phyloP scores from a whole-genome alignment of 192 early-diverging fungal species.

The Entomortierella beljakovae region DNA sequence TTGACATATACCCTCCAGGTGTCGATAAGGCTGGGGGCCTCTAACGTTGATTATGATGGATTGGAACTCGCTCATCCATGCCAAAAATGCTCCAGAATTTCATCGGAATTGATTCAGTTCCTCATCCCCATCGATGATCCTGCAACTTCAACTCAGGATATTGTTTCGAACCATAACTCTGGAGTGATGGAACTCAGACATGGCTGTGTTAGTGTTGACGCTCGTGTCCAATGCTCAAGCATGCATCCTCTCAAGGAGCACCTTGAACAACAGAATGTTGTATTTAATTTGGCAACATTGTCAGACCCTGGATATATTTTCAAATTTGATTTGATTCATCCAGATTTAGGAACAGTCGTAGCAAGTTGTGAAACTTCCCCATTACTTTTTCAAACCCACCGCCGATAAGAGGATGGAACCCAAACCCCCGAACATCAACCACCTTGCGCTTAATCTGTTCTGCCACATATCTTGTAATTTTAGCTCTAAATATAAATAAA shows the following conservation, averaged over 20 bases:
- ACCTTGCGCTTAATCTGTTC: too few species aligned
- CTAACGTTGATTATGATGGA: conserved; percentile 14
- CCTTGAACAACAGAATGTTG: too few species aligned
- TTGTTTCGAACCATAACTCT: not conserved
- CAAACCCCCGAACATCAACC: too few species aligned
- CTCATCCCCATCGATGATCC: conserved; percentile 29
- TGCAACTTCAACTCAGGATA: not conserved
- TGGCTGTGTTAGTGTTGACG: conserved; percentile 13
- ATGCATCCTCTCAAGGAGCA: conserved; percentile 34
- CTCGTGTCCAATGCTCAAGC: conserved; percentile 42
- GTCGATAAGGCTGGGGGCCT: conserved; percentile 24
- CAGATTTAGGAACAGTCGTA: conserved; percentile 20
- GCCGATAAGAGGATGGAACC: conserved; percentile 3
- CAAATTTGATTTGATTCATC: conserved; percentile 37
- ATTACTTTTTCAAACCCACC: conserved; percentile 32
- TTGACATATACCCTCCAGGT: conserved; percentile 30
- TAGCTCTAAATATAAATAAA: too few species aligned
- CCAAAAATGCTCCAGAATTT: conserved; percentile 4
- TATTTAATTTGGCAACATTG: too few species aligned
- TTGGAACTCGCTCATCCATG: conserved; percentile 15
- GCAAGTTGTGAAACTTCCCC: conserved; percentile 13
- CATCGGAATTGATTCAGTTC: too few species aligned
- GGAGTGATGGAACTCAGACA: conserved; percentile 26
- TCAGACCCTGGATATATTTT: conserved; percentile 50
- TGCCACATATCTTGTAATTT: too few species aligned